phyloP scores from a whole-genome alignment of 2,329 filamentous ascomycete genomes.

The Curvularia eragrostidis region DNA sequence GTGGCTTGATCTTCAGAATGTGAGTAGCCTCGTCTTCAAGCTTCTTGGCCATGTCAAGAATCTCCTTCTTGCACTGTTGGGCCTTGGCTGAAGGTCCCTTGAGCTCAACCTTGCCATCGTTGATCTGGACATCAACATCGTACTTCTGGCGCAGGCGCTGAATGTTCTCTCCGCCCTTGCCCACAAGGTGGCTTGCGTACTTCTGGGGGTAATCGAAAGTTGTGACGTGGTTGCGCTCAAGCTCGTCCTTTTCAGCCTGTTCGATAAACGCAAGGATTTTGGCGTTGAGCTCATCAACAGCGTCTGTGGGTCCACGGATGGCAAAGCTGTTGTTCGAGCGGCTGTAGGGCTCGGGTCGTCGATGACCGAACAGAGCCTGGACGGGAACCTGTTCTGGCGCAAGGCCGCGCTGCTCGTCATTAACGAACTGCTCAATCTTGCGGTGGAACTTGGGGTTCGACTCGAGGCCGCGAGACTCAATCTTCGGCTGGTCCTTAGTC shows the following conservation, averaged over 20 bases:
- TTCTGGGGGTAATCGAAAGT: slow-evolving; percentile 95
- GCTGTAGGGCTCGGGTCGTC: slow-evolving; percentile 57
- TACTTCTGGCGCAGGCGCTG: slow-evolving; percentile 72
- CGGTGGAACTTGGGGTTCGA: slow-evolving; percentile 68
- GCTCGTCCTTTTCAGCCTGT: slow-evolving; percentile 89
- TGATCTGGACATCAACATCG: slow-evolving; percentile 82
- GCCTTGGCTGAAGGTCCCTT: slow-evolving; percentile 96
- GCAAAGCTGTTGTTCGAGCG: slow-evolving; percentile 65
- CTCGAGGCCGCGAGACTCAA: slow-evolving; percentile 61
- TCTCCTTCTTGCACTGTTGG: slow-evolving; percentile 82
- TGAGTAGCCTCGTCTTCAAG: slow-evolving; percentile 91
- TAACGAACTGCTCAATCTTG: slow-evolving; percentile 66
- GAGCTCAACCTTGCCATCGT: slow-evolving; percentile 92
- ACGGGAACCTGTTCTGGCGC: slow-evolving; percentile 62
- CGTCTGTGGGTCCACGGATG: slow-evolving; percentile 76
- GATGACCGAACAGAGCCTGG: slow-evolving; percentile 60
- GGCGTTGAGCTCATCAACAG: slow-evolving; percentile 72
- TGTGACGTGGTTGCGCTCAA: slow-evolving; percentile 86
- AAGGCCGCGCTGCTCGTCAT: slow-evolving; percentile 61
- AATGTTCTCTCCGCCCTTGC: slow-evolving; percentile 71
- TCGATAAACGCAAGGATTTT: slow-evolving; percentile 82
- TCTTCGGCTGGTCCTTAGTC: slow-evolving; percentile 62
- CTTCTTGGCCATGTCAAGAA: slow-evolving; percentile 77
- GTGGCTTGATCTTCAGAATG: slow-evolving; percentile 85
- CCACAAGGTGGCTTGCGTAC: slow-evolving; percentile 84